Evolutionary conservation across 495 filamentous ascomycete species (phyloP).

Genomic region (Cercophora scortea): DNA sequence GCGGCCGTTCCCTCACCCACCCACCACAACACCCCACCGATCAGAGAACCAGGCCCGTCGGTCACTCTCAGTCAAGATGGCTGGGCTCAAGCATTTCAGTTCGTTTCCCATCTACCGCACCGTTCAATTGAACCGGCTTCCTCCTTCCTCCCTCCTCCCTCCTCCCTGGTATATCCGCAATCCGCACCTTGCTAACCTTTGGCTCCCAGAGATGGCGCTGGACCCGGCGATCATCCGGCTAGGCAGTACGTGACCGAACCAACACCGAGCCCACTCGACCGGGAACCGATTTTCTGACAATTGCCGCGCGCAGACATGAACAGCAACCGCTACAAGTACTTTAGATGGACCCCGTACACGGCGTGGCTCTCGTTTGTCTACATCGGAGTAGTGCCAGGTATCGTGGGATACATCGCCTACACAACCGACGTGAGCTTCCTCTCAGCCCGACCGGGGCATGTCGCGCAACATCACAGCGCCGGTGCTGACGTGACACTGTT

Average conservation of each 20-base stretch:
- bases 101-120: slow-evolving; percentile 4
- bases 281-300: slow-evolving; percentile 4
- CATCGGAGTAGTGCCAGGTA: slow-evolving; percentile 57
- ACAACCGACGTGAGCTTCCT: slow-evolving; percentile 66
- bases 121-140: slow-evolving; percentile 2
- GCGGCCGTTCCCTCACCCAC: background rate
- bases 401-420: slow-evolving; percentile 63
- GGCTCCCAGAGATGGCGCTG: slow-evolving; percentile 45
- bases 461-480: too few species aligned
- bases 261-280: too few species aligned
- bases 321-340: slow-evolving; percentile 85
- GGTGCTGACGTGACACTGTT: background rate
- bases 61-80: slow-evolving; percentile 10
- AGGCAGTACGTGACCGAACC: slow-evolving; percentile 47
- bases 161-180: background rate
- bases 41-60: background rate
- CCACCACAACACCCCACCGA: slow-evolving; percentile 5
- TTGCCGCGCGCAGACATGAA: slow-evolving; percentile 60
- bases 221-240: slow-evolving; percentile 76
- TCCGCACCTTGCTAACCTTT: slow-evolving; percentile 11
- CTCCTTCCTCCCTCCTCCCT: background rate
- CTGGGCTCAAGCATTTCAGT: slow-evolving; percentile 33
- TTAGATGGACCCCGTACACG: slow-evolving; percentile 81
- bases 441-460: too few species aligned
- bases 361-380: slow-evolving; percentile 72